phyloP scores from a whole-genome alignment of 768 basidiomycete species.

The Flagelloscypha sp. region DNA sequence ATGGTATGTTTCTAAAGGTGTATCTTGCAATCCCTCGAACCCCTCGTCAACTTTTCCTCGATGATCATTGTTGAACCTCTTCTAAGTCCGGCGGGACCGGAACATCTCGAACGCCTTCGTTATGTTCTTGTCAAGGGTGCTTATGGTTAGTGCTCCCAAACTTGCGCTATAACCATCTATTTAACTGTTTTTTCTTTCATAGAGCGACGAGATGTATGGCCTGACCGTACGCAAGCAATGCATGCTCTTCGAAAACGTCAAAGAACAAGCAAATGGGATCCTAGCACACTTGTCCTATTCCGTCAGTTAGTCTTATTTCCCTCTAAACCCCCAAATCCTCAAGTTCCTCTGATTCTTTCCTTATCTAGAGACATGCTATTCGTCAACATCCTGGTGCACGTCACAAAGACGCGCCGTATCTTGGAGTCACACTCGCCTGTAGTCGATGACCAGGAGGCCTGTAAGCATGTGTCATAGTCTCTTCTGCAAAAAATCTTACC shows the following conservation, averaged over 20 bases:
- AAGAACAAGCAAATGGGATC: constrained; percentile 41
- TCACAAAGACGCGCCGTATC: constrained; percentile 22
- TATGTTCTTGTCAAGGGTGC: constrained; percentile 37
- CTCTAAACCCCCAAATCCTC: constrained; percentile 1
- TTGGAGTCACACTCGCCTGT: constrained; percentile 45
- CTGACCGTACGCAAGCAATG: constrained; percentile 33
- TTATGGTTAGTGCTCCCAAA: no score
- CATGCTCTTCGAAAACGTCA: constrained; percentile 26
- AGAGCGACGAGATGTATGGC: constrained; percentile 48
- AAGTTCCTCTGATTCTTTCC: not conserved
- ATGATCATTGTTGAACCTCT: constrained; percentile 60
- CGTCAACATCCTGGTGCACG: constrained; percentile 25
- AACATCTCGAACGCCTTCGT: constrained; percentile 34
- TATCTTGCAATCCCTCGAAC: constrained; percentile 42
- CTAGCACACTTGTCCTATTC: constrained; percentile 41
- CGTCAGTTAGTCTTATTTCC: constrained; percentile 24
- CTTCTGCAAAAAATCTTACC: not conserved
- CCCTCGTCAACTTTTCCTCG: constrained; percentile 36
- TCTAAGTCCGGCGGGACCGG: constrained; percentile 41
- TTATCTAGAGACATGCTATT: constrained; percentile 37
- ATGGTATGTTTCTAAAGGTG: constrained; percentile 27
- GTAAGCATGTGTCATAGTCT: constrained; percentile 11
- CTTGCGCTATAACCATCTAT: no score
- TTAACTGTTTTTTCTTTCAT: no score
- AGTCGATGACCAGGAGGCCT: constrained; percentile 55